Percentiles rank a stretch among this genome's conserved stretches.
Evolutionary conservation across 2,329 filamentous ascomycete species (phyloP).

Genomic region (Ascocoryne sarcoides): DNA sequence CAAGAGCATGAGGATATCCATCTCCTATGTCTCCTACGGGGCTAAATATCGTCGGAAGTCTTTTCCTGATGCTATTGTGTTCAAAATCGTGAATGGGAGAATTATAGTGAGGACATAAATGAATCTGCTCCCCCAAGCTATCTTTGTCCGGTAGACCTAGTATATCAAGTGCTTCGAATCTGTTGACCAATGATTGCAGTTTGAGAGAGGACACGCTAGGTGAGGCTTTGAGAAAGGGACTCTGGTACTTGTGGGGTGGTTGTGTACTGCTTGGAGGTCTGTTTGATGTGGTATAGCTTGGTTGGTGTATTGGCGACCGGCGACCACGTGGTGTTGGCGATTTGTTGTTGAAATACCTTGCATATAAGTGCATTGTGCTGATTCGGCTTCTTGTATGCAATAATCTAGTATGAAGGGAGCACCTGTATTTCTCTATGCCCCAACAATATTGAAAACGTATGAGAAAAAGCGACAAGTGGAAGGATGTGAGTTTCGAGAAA

Average conservation of each 20-base stretch:
- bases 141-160: constrained; percentile 13
- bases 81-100: constrained; percentile 1
- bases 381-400: no score
- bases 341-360: background rate
- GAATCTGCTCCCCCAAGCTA: background rate
- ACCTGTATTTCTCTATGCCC: no score
- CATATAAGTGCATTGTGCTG: background rate
- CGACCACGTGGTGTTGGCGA: background rate
- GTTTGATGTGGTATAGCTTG: background rate
- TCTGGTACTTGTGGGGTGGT: background rate
- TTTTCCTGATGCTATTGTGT: no score
- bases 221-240: background rate
- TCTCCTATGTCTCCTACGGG: no score
- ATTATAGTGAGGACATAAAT: background rate
- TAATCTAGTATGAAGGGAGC: no score
- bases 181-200: constrained; percentile 20
- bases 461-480: no score
- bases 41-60: no score
- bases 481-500: no score
- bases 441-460: background rate
- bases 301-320: background rate
- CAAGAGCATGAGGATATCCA: no score
- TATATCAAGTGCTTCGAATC: constrained; percentile 25
- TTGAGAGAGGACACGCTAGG: constrained; percentile 7
- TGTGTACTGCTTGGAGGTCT: background rate